Evolutionary conservation across 257 asterid genomes (phyloP).

Genomic region (Anisodus tanguticus): DNA sequence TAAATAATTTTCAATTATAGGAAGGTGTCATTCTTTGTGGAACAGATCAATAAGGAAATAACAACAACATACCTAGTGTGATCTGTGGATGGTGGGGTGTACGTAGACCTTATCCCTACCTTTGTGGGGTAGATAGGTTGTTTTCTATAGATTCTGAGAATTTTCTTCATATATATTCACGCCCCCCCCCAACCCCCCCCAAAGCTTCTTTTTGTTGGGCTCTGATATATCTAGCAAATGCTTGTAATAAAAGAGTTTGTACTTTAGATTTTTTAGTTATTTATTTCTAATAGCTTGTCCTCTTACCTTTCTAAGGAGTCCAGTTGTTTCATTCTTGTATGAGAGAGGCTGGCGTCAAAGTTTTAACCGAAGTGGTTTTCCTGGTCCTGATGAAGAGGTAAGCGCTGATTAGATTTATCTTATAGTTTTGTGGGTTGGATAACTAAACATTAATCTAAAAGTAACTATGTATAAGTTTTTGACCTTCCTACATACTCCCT

Average conservation of each 20-base stretch:
- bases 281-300: conserved; percentile 36
- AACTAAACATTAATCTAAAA: not conserved
- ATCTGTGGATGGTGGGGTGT: too few relatives aligned
- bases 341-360: conserved; percentile 99
- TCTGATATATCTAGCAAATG: not conserved
- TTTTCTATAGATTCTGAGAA: too few relatives aligned
- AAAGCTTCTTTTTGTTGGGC: not conserved
- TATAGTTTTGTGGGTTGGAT: not conserved
- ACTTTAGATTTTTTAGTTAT: not conserved
- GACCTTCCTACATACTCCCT: not conserved
- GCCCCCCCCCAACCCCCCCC: too few relatives aligned
- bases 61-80: too few relatives aligned
- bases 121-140: too few relatives aligned
- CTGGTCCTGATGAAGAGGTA: conserved; percentile 99
- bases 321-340: conserved; percentile 84
- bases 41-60: too few relatives aligned
- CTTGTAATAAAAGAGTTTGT: not conserved
- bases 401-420: conserved; percentile 31
- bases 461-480: not conserved
- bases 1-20: too few relatives aligned
- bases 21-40: too few relatives aligned
- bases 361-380: conserved; percentile 84
- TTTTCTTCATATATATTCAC: too few relatives aligned
- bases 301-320: conserved; percentile 66
- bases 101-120: too few relatives aligned